Base-by-base conservation (phyloP, 129 eudicot species). In the Chrysanthemum seticuspe region DNA sequence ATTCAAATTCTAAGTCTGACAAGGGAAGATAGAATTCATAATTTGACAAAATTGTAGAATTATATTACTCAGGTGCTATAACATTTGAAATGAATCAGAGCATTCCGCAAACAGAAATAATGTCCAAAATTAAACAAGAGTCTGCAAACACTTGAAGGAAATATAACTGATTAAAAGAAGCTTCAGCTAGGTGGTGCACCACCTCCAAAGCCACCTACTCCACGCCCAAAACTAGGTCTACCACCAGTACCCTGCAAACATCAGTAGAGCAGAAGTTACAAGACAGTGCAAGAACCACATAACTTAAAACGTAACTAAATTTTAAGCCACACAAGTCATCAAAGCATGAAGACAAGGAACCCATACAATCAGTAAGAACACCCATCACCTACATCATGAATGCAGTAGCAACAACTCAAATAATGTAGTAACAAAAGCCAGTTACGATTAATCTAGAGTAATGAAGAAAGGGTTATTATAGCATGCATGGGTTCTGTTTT, bases 191-290 rank as follows among this genome's bases (percentile, higher is more conserved):
- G 71, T 36, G 96, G 88, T 55, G 87, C 90, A 31, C 82, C 86
- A 34, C 86, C 76, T n/a, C 91, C 96, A 44, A 85, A 88, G 23
- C 82, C 88, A 47, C 86, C 76, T n/a, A 89, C 96, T 56, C 96
- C 80, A 47, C 80, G 87, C 14, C 96, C 96, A 76, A 84, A 89
- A 6, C 89, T 82, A n/a, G 89, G 76, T 75, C 96, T 85, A 48
- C 89, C 87, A 53, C 92, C 88, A 51, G 85, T 2, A 66, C 96
- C 88, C 93, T 89, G 82, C 49, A 68, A 44, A 49, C 60, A 19
- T 71, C 10, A 29, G 11, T 10, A 10, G 15, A 67, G 10, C n/a
- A 44, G 1, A 68, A 8, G 19, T 62, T 62, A 74, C 2, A 51
- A 10, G 11, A 9, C 27, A 21, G 47, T 40, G 8, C 8, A 36